Conservation (phyloP, 306 rosid genomes). For the Pachyrhizus erosus region DNA sequence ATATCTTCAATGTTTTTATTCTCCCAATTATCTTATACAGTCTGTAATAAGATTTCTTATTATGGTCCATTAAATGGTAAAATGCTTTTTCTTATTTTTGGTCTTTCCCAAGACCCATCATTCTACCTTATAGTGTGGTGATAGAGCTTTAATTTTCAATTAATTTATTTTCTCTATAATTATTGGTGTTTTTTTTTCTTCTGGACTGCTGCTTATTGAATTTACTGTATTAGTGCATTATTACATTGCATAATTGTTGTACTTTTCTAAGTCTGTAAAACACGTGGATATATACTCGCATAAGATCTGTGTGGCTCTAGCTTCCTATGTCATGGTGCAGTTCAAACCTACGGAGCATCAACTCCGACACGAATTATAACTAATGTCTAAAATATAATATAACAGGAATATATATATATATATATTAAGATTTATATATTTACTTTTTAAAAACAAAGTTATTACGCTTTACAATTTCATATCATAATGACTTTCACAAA, state of each 20-base stretch:
- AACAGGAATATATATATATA: too few species aligned
- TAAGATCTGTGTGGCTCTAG: conserved; percentile 18
- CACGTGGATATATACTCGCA: conserved; percentile 9
- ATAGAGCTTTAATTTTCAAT: conserved; percentile 7
- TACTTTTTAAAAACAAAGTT: background rate
- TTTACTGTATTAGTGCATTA: background rate
- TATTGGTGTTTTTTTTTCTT: background rate
- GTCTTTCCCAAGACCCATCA: background rate
- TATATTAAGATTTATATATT: background rate
- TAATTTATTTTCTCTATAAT: conserved; percentile 12
- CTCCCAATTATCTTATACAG: background rate
- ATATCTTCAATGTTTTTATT: background rate
- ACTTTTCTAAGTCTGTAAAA: background rate
- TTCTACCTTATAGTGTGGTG: background rate
- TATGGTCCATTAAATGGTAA: background rate
- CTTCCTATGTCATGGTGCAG: conserved; percentile 10
- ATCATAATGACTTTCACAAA: background rate
- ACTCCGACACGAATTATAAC: too few species aligned
- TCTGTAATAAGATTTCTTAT: conserved; percentile 15
- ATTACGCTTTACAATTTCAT: background rate
- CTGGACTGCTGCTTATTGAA: background rate
- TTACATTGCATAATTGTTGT: conserved; percentile 25
- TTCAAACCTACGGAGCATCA: background rate
- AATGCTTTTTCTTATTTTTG: background rate
- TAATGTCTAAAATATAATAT: too few species aligned